Evolutionary conservation across 2,329 filamentous ascomycete species (phyloP), one percentile per base, ranked within the genome.

Genomic region (Fusarium globosum): DNA sequence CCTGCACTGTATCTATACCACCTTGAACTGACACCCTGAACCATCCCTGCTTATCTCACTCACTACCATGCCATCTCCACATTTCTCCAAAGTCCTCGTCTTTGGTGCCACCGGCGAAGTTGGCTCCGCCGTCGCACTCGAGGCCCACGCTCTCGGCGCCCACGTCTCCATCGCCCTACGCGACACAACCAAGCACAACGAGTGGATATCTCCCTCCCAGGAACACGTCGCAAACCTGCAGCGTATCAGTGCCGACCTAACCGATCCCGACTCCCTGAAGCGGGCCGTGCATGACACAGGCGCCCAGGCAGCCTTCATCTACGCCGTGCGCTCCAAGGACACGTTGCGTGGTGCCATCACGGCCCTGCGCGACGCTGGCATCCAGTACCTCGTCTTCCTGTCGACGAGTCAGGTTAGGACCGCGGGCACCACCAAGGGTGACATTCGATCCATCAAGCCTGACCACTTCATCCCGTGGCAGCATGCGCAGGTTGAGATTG

Each of bases 31-130:
- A 35, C 42, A 48, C 18, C 15, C 4, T 26, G 13, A 33, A 33
- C 30, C 23, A 30, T 49, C 41, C 56, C 36, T 55, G 35, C 51
- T 55, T 55, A 41, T 55, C 51, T 41, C 14, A 18, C 35, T 15
- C 12, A 14, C 28, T 23, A 58, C 23, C 28, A 59, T 59, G 56
- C 11, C 56, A 33, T 33, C 57, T 16, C 39, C 57, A 51, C 36
- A 53, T 38, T 53, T 60, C 39, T 63, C 61, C 23, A 58, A 43
- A n/a, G 42, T 64, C 42, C 53, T 64, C n/a, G 28, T 64, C 26
- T 59, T 64, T 46, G 61, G 61, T 38, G 53, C 61, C 14, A 60
- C 61, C 1, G 61, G 61, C 45, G 42, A 64, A 36, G 53, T 64
- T 23, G 61, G 61, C 42, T 59, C 61, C 18, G 53, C 61, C 53